phyloP scores from a whole-genome alignment of 75 land plant genomes.

The Cunninghamia lanceolata region DNA sequence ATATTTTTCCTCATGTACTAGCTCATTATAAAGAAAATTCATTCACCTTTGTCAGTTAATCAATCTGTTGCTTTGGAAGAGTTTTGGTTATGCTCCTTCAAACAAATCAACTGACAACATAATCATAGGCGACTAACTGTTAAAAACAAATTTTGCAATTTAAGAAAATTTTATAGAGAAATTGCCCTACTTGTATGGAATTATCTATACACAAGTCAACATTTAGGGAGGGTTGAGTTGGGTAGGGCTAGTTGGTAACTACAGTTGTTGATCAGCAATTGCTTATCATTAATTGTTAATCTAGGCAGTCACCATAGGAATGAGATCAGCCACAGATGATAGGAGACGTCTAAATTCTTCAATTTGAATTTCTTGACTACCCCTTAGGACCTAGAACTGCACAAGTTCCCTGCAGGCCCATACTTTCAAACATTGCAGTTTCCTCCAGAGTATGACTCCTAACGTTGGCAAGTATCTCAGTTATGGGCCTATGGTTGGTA shows the following conservation, averaged over 20 bases:
- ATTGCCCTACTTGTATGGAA: neutral
- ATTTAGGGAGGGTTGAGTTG: neutral
- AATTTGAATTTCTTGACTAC: neutral
- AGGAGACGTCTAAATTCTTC: neutral
- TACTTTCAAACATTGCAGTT: neutral
- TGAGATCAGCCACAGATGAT: neutral
- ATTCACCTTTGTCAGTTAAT: no score
- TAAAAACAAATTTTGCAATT: neutral
- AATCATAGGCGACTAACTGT: neutral
- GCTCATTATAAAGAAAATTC: no score
- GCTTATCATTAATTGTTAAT: neutral
- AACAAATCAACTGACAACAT: neutral
- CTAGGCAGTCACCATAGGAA: neutral
- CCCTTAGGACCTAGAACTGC: neutral
- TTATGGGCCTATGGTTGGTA: neutral
- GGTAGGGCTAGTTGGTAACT: neutral
- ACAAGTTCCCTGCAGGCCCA: neutral
- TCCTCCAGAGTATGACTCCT: no score
- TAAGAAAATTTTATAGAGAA: neutral
- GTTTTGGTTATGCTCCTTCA: no score
- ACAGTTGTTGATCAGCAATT: neutral
- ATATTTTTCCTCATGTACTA: no score
- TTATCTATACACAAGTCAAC: neutral
- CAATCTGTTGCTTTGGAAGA: no score
- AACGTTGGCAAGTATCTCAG: neutral